Base-by-base conservation (phyloP, 495 filamentous ascomycete species). In the Oidiodendron maius region DNA sequence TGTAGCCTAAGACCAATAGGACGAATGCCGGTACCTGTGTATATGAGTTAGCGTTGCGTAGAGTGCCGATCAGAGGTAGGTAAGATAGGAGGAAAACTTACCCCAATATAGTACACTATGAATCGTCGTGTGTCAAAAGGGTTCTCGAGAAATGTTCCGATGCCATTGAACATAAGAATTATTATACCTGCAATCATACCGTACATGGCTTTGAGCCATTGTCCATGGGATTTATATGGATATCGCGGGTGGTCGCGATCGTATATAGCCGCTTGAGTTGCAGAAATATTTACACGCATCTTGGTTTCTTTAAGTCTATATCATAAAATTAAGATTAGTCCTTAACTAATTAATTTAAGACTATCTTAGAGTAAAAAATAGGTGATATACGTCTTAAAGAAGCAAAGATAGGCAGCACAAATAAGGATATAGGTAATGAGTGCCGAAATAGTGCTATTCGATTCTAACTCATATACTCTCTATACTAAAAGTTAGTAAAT, bases 161-260 rank as follows among this genome's bases (percentile, higher is more conserved):
- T 62, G 1, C 70, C 71, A 48, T 74, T 76, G 58, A 76, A 76
- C 8, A 73, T 32, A 4, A 70, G 59, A 0, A 76, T 48, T 4
- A 73, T 41, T 9, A 61, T 55, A 42, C 71, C 70, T 21, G 64
- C 64, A 6, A 64, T 42, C n/a, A 74, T 32, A 2, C 70, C 72
- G 44, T 73, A 76, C 18, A 53, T 59, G 3, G 65, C 71, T 39
- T 68, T 66, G 18, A 74, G 58, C 50, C 64, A 65, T 52, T 76
- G 72, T 3, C 69, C 68, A 51, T 72, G 71, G 0, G 69, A 69
- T 44, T 70, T 70, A 44, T 74, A 74, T 0, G 70, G 70, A 44
- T 75, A 75, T 24, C 64, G 56, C 3, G 54, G 53, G 36, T 72
- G 61, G 32, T 71, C 61, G 32, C 70, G 60, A 47, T 75, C 67